Conservation (phyloP, 2,329 filamentous ascomycete genomes). For the Aspergillus japonicus region DNA sequence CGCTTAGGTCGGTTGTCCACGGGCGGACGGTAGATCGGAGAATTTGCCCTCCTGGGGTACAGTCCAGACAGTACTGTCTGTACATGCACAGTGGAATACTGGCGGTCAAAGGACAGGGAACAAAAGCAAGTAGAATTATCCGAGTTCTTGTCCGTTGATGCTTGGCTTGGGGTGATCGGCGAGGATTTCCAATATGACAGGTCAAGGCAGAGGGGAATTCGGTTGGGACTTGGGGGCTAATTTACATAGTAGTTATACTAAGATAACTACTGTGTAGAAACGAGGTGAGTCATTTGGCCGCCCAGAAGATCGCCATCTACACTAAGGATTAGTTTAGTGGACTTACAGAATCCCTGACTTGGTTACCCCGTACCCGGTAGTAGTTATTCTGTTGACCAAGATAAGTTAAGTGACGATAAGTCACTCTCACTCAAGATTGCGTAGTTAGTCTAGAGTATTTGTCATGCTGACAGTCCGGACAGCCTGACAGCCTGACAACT, state of each 20-base stretch:
- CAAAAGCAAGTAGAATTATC: not conserved
- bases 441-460: too few species aligned
- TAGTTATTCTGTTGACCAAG: too few species aligned
- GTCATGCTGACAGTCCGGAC: too few species aligned
- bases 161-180: not conserved
- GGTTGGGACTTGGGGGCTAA: too few species aligned
- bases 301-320: not conserved
- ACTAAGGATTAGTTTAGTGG: not conserved
- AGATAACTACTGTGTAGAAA: too few species aligned
- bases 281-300: not conserved
- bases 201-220: not conserved
- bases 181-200: not conserved
- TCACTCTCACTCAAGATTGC: too few species aligned
- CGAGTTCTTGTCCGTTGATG: not conserved
- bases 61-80: not conserved
- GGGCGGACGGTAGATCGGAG: not conserved
- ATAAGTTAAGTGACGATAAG: too few species aligned
- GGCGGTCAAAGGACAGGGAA: not conserved
- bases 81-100: too few species aligned
- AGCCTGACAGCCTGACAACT: too few species aligned
- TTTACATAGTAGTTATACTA: not conserved
- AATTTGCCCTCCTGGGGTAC: not conserved
- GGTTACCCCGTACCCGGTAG: too few species aligned
- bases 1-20: not conserved
- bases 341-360: too few species aligned